Conservation (phyloP, 2,329 filamentous ascomycete species). For the Penicillium sp. region DNA sequence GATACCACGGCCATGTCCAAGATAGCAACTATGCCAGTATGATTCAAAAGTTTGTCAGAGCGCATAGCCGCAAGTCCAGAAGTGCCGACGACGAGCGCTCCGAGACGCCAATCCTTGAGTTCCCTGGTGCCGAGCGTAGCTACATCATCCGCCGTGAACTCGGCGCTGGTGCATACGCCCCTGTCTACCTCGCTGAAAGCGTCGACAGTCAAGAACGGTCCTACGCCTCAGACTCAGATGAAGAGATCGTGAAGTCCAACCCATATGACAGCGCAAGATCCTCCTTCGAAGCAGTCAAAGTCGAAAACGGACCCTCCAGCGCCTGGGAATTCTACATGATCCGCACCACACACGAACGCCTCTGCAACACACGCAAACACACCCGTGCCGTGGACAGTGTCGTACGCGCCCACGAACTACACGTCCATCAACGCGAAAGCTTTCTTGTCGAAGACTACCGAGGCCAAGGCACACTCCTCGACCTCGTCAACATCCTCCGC, state of each 20-base stretch:
- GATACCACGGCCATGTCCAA: conserved; percentile 74
- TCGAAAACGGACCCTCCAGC: conserved; percentile 79
- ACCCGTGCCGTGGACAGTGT: conserved; percentile 74
- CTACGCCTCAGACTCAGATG: conserved; percentile 39
- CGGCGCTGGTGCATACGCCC: conserved; percentile 90
- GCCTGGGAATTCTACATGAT: conserved; percentile 98
- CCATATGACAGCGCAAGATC: conserved; percentile 48
- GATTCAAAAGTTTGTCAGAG: conserved; percentile 80
- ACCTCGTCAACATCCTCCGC: conserved; percentile 85
- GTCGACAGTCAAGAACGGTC: conserved; percentile 58
- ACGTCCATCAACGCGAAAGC: conserved; percentile 86
- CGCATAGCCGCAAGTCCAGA: conserved; percentile 57
- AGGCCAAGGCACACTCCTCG: conserved; percentile 89
- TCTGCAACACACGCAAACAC: conserved; percentile 64
- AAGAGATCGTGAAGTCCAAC: conserved; percentile 47
- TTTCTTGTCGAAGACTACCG: conserved; percentile 88
- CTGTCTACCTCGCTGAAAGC: conserved; percentile 86
- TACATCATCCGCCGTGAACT: conserved; percentile 85
- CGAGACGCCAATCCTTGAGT: conserved; percentile 67
- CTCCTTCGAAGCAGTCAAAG: conserved; percentile 83
- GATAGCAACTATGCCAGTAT: conserved; percentile 70
- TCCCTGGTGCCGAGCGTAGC: conserved; percentile 65
- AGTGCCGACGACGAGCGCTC: conserved; percentile 62
- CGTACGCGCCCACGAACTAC: conserved; percentile 83
- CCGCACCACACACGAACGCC: conserved; percentile 74